These are phyloP conservation scores for Dictyophora rubrovolvata DNA, from an alignment of 768 basidiomycete species.

Conservation along the genomic window DNA sequence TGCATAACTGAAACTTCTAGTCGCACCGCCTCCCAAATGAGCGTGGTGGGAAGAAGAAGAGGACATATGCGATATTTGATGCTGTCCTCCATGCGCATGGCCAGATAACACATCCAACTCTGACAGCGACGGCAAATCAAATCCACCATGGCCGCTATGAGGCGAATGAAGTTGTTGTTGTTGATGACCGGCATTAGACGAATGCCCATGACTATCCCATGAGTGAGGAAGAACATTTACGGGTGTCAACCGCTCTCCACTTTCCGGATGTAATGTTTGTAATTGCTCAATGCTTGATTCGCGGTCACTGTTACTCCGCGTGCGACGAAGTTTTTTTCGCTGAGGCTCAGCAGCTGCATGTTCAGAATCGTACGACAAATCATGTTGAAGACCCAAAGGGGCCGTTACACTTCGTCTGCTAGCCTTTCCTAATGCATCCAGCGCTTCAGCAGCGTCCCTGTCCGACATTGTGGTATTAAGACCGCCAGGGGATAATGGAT, in stretches of 20 bases:
- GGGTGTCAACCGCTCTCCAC: conserved; percentile 48
- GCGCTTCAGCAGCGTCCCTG: conserved; percentile 81
- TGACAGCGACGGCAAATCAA: conserved; percentile 51
- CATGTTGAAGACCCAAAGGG: background rate
- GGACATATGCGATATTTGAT: background rate
- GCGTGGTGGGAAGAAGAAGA: background rate
- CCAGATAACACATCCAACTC: conserved; percentile 3
- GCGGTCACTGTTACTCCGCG: background rate
- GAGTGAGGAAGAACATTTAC: conserved; percentile 36
- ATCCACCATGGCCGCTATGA: conserved; percentile 30
- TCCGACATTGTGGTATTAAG: conserved; percentile 44
- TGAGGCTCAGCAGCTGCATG: conserved; percentile 2
- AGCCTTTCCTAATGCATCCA: conserved; percentile 68
- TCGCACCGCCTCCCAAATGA: background rate
- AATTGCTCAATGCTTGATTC: conserved; percentile 22
- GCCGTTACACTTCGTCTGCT: background rate
- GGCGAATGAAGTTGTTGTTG: conserved; percentile 9
- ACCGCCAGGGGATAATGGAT: background rate
- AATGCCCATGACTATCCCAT: background rate
- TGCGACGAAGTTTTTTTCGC: background rate
- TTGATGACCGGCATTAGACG: background rate
- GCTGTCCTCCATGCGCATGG: conserved; percentile 1
- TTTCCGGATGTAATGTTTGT: conserved; percentile 26
- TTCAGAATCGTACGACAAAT: background rate
- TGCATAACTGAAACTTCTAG: background rate